These are phyloP conservation scores for Tubosaeta sp. DNA, from an alignment of 768 basidiomycete species.

Conservation along the genomic window DNA sequence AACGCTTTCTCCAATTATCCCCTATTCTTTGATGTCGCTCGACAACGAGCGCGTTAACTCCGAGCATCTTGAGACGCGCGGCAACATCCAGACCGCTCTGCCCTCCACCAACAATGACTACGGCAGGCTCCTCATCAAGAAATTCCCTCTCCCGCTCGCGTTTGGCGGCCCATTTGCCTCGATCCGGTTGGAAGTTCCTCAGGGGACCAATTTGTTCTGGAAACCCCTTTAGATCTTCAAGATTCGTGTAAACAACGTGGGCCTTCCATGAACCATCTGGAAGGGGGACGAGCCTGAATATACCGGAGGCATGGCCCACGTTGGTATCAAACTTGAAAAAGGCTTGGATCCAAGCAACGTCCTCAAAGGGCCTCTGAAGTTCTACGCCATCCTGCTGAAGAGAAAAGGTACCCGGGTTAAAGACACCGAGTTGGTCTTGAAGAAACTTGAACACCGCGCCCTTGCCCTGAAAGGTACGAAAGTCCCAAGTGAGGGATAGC, in stretches of 20 bases:
- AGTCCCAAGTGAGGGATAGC: slow-evolving; percentile 60
- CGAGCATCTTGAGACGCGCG: slow-evolving; percentile 44
- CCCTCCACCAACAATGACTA: slow-evolving; percentile 49
- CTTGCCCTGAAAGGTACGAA: slow-evolving; percentile 51
- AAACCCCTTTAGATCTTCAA: slow-evolving; percentile 46
- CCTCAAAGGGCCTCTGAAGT: slow-evolving; percentile 30
- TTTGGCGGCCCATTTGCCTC: slow-evolving; percentile 29
- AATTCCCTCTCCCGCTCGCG: slow-evolving; percentile 27
- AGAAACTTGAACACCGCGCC: slow-evolving; percentile 41
- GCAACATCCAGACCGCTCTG: slow-evolving; percentile 55
- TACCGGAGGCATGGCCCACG: slow-evolving; percentile 37
- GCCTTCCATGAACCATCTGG: slow-evolving; percentile 43
- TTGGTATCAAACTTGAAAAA: slow-evolving; percentile 42
- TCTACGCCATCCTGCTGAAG: slow-evolving; percentile 18
- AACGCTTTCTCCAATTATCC: slow-evolving; percentile 31
- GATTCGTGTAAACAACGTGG: slow-evolving; percentile 44
- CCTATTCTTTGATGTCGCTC: slow-evolving; percentile 27
- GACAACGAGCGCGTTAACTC: slow-evolving; percentile 16
- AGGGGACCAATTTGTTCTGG: slow-evolving; percentile 42
- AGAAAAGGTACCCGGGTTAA: slow-evolving; percentile 19
- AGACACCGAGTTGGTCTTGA: slow-evolving; percentile 36
- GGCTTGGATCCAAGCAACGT: slow-evolving; percentile 41
- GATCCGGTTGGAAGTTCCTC: slow-evolving; percentile 38
- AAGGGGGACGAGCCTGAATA: slow-evolving; percentile 46
- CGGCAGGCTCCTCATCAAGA: slow-evolving; percentile 43